Evolutionary conservation across 2,329 filamentous ascomycete genomes (phyloP).

Genomic region (Podosphaera fusca): DNA sequence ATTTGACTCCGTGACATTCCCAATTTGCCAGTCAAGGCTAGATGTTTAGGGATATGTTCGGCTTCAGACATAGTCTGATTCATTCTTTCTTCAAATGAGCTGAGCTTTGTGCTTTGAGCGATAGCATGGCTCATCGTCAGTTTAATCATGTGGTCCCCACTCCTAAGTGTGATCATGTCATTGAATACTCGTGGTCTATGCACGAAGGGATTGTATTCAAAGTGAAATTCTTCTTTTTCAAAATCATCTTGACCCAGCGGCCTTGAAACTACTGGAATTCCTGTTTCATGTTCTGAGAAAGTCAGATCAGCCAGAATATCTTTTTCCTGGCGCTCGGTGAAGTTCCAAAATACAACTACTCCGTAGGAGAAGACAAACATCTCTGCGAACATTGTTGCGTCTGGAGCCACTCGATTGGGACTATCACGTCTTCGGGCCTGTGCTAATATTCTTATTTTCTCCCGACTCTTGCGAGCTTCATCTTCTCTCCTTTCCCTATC

Average conservation of each 20-base stretch:
- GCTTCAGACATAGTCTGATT: constrained; percentile 80
- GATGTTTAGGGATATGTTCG: constrained; percentile 69
- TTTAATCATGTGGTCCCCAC: constrained; percentile 97
- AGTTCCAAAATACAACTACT: constrained; percentile 97
- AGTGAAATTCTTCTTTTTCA: constrained; percentile 95
- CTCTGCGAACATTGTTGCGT: constrained; percentile 65
- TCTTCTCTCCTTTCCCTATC: constrained; percentile 12
- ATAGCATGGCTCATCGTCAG: constrained; percentile 94
- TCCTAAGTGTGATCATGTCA: constrained; percentile 94
- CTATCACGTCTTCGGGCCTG: constrained; percentile 23
- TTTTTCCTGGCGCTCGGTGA: constrained; percentile 86
- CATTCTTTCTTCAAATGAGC: constrained; percentile 92
- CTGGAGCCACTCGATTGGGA: constrained; percentile 38
- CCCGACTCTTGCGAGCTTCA: constrained; percentile 16
- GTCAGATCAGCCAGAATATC: constrained; percentile 87
- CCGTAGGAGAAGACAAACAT: constrained; percentile 96
- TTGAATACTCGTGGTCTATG: constrained; percentile 85
- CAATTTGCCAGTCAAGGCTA: constrained; percentile 73
- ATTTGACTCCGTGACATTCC: constrained; percentile 86
- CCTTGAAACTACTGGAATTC: constrained; percentile 47
- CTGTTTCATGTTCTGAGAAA: constrained; percentile 50
- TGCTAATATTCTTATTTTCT: constrained; percentile 16
- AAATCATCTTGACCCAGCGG: constrained; percentile 76
- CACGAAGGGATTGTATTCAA: constrained; percentile 77
- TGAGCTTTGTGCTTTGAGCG: constrained; percentile 87